Conservation (phyloP, 495 filamentous ascomycete species). For the Diplogelasinospora grovesii region DNA sequence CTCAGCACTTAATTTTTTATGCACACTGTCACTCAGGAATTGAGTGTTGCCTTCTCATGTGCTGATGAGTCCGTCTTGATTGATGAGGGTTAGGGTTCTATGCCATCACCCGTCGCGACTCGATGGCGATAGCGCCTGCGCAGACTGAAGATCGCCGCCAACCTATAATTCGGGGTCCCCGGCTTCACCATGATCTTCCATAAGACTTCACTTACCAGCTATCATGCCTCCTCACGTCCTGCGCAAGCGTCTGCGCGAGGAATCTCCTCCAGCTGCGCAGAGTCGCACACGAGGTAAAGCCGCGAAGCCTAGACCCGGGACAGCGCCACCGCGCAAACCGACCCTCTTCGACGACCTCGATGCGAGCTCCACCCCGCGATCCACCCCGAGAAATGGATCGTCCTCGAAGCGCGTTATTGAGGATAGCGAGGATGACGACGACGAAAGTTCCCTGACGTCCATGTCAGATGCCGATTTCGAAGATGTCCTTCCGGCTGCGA, state of each 20-base stretch:
- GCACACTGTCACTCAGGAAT: too few species aligned
- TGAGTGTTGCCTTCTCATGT: too few species aligned
- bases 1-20: too few species aligned
- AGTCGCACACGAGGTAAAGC: conserved; percentile 3
- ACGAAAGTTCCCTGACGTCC: conserved; percentile 48
- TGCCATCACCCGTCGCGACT: too few species aligned
- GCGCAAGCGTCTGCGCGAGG: conserved; percentile 37
- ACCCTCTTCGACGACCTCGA: conserved; percentile 66
- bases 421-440: conserved; percentile 51
- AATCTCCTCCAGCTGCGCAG: conserved; percentile 16
- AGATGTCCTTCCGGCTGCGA: conserved; percentile 41
- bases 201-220: too few species aligned
- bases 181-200: conserved; percentile 3
- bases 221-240: conserved; percentile 44
- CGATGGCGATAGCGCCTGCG: too few species aligned
- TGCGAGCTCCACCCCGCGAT: conserved; percentile 40
- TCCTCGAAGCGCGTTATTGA: conserved; percentile 42
- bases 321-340: conserved; percentile 38
- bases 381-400: conserved; percentile 43
- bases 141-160: too few species aligned
- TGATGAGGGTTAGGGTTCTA: too few species aligned
- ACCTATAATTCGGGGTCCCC: background rate
- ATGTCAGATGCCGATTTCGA: conserved; percentile 66
- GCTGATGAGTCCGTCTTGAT: too few species aligned
- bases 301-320: conserved; percentile 10